These are phyloP conservation scores for Neurospora hispaniola DNA, from an alignment of 495 filamentous ascomycete species.

Conservation along the genomic window DNA sequence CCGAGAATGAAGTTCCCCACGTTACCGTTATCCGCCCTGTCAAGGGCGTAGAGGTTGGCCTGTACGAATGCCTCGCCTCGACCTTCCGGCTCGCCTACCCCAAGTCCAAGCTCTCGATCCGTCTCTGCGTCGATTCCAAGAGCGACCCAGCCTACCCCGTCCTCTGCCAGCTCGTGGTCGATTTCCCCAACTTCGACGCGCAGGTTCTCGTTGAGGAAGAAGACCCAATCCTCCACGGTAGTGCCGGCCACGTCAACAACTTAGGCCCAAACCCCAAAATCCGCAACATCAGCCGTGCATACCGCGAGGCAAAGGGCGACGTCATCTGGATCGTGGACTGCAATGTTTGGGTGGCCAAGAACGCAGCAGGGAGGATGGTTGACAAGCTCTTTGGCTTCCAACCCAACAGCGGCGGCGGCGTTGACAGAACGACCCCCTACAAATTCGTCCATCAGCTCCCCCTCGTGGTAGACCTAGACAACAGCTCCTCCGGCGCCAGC, in stretches of 20 bases:
- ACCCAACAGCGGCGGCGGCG: slow-evolving; percentile 17
- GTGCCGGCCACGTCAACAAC: slow-evolving; percentile 39
- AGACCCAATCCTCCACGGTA: slow-evolving; percentile 58
- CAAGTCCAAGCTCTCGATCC: slow-evolving; percentile 61
- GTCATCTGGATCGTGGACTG: slow-evolving; percentile 94
- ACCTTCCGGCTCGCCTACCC: slow-evolving; percentile 82
- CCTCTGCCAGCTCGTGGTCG: slow-evolving; percentile 55
- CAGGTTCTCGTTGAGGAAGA: slow-evolving; percentile 77
- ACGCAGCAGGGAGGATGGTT: slow-evolving; percentile 76
- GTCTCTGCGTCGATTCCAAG: slow-evolving; percentile 70
- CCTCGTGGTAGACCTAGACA: slow-evolving; percentile 63
- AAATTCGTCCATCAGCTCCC: slow-evolving; percentile 97
- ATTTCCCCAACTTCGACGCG: slow-evolving; percentile 66
- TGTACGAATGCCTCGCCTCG: slow-evolving; percentile 89
- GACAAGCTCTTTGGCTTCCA: slow-evolving; percentile 66
- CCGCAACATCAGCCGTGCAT: slow-evolving; percentile 89
- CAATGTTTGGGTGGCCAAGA: slow-evolving; percentile 83
- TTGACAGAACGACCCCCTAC: slow-evolving; percentile 43
- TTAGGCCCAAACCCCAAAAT: slow-evolving; percentile 98
- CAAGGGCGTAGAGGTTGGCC: slow-evolving; percentile 80
- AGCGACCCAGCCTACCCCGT: slow-evolving; percentile 69
- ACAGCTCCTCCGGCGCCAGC: slow-evolving; percentile 8
- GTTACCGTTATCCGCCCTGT: slow-evolving; percentile 88
- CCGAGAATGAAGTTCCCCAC: slow-evolving; percentile 51
- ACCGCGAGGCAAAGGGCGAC: slow-evolving; percentile 86